phyloP scores from a whole-genome alignment of 2,329 filamentous ascomycete genomes.

The Daldinia sp. region DNA sequence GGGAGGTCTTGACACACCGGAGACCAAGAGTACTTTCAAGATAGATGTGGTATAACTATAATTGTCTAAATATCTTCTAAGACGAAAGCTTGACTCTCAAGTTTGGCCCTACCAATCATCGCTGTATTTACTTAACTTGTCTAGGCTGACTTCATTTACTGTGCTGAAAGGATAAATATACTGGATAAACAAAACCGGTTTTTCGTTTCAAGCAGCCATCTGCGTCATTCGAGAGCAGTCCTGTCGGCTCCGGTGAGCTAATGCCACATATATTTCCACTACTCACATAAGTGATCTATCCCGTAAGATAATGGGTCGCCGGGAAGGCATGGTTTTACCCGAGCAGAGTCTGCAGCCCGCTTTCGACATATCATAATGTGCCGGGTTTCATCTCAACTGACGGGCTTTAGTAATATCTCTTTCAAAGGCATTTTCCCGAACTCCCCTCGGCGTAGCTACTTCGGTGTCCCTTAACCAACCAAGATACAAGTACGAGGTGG shows the following conservation, averaged over 20 bases:
- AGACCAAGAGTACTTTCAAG: no score
- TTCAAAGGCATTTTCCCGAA: not conserved
- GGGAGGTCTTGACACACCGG: no score
- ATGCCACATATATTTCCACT: not conserved
- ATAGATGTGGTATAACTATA: no score
- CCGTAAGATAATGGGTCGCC: not conserved
- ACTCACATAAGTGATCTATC: not conserved
- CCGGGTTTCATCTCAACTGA: not conserved
- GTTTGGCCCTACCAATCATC: no score
- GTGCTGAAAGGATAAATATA: no score
- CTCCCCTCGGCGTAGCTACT: not conserved
- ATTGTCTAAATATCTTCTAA: no score
- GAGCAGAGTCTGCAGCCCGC: not conserved
- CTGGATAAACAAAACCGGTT: no score
- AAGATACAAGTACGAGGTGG: not conserved
- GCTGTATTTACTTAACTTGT: no score
- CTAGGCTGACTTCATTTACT: no score
- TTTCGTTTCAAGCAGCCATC: no score
- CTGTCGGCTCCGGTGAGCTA: not conserved
- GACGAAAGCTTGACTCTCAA: no score
- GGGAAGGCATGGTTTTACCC: not conserved
- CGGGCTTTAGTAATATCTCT: not conserved
- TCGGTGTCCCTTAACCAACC: not conserved
- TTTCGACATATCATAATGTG: not conserved
- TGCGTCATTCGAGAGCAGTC: not conserved